phyloP scores from a whole-genome alignment of 1,284 basidiomycete genomes.

The Ganoderma lucidum region DNA sequence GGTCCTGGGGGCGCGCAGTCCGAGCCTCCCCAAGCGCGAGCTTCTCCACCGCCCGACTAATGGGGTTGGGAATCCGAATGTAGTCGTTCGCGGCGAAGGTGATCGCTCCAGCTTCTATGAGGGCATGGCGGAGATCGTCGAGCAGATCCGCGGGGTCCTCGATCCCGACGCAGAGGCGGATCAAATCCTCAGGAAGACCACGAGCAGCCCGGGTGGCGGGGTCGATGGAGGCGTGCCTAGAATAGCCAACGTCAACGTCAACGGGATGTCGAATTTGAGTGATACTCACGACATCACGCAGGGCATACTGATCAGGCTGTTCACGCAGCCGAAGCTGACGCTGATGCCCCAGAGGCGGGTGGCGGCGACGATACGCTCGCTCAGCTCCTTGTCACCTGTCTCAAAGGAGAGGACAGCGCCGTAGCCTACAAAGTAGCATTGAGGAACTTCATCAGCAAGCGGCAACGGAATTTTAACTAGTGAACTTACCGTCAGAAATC shows the following conservation, averaged over 20 bases:
- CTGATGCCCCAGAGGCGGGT: slow-evolving; percentile 97
- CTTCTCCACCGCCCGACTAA: slow-evolving; percentile 74
- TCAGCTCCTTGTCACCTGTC: slow-evolving; percentile 91
- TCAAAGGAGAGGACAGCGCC: slow-evolving; percentile 97
- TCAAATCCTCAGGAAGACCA: slow-evolving; percentile 96
- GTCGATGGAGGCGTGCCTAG: slow-evolving; percentile 96
- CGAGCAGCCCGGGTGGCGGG: slow-evolving; percentile 91
- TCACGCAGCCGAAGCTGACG: slow-evolving; percentile 98
- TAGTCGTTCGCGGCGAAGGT: slow-evolving; percentile 54
- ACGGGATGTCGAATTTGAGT: background rate
- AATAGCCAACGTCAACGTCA: slow-evolving; percentile 13
- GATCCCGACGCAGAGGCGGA: slow-evolving; percentile 98
- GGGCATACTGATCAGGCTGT: slow-evolving; percentile 99
- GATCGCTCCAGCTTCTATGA: slow-evolving; percentile 93
- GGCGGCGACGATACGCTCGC: slow-evolving; percentile 92
- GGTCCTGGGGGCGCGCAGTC: slow-evolving; percentile 41
- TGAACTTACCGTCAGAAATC: slow-evolving; percentile 75
- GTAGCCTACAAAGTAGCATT: slow-evolving; percentile 45
- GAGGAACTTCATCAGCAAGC: background rate
- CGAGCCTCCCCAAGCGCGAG: slow-evolving; percentile 54
- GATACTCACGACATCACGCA: slow-evolving; percentile 96
- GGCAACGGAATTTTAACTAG: background rate
- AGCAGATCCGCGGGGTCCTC: slow-evolving; percentile 94
- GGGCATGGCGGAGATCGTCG: slow-evolving; percentile 93
- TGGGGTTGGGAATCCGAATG: slow-evolving; percentile 55